Evolutionary conservation across 2,329 filamentous ascomycete genomes (phyloP), one percentile per base, ranked within the genome.

Genomic region (Tolypocladium album): DNA sequence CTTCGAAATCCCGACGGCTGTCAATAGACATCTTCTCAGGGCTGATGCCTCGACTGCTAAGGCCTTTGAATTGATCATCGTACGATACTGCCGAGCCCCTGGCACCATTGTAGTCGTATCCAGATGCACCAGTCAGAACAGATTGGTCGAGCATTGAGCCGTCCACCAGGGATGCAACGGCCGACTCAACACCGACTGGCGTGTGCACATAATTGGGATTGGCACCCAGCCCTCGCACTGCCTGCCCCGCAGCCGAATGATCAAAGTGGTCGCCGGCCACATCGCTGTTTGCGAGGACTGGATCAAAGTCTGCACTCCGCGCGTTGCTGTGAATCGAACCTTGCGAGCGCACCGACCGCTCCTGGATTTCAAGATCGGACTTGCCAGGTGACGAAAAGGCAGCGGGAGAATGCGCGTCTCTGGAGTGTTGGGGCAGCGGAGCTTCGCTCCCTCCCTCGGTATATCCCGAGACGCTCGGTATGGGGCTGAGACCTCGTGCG

Each of bases 391-490:
- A 88, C 1, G 87, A 86, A 36, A 86, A 76, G 1, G 81, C 84
- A n/a, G 80, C 77, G 3, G 74, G 66, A 7, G 73, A 74, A 17
- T 78, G 79, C 53, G 80, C 80, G 39, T 82, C 75, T 60, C 79
- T 75, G 1, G 85, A 84, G 61, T 87, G 81, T 56, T 82, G 82
- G 66, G 82, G 83, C 38, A 75, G 74, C 40, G 80, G 79, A 36
- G 77, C 75, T 62, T 86, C 82, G 67, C 79, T 86, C 58, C 85
- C 85, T 55, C 85, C 84, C 67, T 92, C 86, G 4, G 85, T 88
- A 67, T 92, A 93, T 63, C 92, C 94, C 13, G 91, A 93, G 20
- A 96, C 90, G 67, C 92, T 97, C 66, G 94, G 92, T 61, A 96
- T 92, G 0, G 93, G 93, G 69, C 92, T 97, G 56, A 95, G 75